Conservation (phyloP, 2,329 filamentous ascomycete species). For the Talaromyces marneffei region DNA sequence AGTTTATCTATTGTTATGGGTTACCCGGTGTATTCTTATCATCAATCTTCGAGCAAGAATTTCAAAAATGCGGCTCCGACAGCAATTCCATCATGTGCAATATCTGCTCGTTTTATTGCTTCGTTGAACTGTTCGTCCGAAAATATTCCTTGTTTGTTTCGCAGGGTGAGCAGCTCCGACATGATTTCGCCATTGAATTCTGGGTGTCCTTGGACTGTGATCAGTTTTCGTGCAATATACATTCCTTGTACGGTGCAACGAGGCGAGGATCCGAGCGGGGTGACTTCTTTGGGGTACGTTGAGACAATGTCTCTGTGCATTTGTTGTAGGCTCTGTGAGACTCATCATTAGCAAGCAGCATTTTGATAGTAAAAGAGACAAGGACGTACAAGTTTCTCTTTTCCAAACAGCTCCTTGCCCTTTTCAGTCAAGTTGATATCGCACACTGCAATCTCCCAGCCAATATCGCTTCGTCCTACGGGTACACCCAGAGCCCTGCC, state of each 20-base stretch:
- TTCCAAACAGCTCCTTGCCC: slow-evolving; percentile 66
- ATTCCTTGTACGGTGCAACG: slow-evolving; percentile 73
- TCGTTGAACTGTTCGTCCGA: slow-evolving; percentile 62
- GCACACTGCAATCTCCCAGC: slow-evolving; percentile 78
- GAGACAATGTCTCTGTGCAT: slow-evolving; percentile 79
- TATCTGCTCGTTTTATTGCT: slow-evolving; percentile 58
- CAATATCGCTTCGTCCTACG: slow-evolving; percentile 60
- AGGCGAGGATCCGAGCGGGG: slow-evolving; percentile 59
- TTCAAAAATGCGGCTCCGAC: slow-evolving; percentile 69
- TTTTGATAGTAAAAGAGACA: too few relatives aligned
- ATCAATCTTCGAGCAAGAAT: slow-evolving; percentile 59
- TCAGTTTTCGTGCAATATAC: slow-evolving; percentile 60
- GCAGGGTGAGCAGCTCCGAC: slow-evolving; percentile 4
- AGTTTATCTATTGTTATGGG: slow-evolving; percentile 9
- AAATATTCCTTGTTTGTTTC: slow-evolving; percentile 47
- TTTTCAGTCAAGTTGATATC: slow-evolving; percentile 61
- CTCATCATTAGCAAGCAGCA: background rate
- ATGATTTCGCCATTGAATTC: slow-evolving; percentile 56
- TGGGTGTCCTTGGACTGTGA: slow-evolving; percentile 80
- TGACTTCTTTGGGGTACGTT: slow-evolving; percentile 55
- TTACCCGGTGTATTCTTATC: background rate
- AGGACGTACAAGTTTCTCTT: slow-evolving; percentile 53
- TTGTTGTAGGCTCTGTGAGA: slow-evolving; percentile 57
- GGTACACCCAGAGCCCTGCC: slow-evolving; percentile 63
- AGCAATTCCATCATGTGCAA: slow-evolving; percentile 71